Conservation (phyloP, 1,284 basidiomycete genomes). For the Phlebopus sp. region DNA sequence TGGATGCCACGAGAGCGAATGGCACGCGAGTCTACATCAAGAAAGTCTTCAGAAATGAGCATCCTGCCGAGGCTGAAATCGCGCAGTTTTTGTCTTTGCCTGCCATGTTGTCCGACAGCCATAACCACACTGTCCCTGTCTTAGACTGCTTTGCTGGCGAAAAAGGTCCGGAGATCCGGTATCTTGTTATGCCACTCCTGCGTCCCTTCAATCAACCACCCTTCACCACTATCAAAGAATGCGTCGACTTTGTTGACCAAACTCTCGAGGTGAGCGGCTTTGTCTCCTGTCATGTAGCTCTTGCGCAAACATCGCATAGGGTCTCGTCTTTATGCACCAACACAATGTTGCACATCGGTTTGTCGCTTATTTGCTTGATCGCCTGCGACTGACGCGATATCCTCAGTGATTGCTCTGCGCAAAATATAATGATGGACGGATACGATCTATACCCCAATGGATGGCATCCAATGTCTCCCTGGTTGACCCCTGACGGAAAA, state of each 20-base stretch:
- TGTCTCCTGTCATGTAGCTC: neutral
- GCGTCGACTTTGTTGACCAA: slow-evolving; percentile 34
- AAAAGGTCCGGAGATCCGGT: neutral
- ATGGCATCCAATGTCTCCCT: slow-evolving; percentile 23
- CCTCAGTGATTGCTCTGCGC: slow-evolving; percentile 22
- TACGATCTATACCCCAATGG: slow-evolving; percentile 19
- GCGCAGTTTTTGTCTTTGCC: no score
- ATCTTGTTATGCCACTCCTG: slow-evolving; percentile 35
- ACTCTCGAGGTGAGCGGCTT: slow-evolving; percentile 29
- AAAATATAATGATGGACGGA: slow-evolving; percentile 32
- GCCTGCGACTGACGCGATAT: neutral
- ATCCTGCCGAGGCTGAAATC: no score
- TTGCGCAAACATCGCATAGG: slow-evolving; percentile 14
- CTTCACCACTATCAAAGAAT: slow-evolving; percentile 32
- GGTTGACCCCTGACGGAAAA: slow-evolving; percentile 6
- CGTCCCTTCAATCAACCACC: slow-evolving; percentile 26
- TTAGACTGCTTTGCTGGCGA: no score
- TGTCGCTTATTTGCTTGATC: neutral
- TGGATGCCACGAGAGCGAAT: no score
- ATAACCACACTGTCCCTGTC: no score
- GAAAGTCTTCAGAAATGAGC: no score
- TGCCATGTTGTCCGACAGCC: no score
- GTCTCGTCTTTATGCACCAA: slow-evolving; percentile 31
- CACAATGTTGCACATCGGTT: slow-evolving; percentile 27
- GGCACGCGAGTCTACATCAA: no score